Evolutionary conservation across 2,329 filamentous ascomycete species (phyloP).

Genomic region (Microdochium paspali): DNA sequence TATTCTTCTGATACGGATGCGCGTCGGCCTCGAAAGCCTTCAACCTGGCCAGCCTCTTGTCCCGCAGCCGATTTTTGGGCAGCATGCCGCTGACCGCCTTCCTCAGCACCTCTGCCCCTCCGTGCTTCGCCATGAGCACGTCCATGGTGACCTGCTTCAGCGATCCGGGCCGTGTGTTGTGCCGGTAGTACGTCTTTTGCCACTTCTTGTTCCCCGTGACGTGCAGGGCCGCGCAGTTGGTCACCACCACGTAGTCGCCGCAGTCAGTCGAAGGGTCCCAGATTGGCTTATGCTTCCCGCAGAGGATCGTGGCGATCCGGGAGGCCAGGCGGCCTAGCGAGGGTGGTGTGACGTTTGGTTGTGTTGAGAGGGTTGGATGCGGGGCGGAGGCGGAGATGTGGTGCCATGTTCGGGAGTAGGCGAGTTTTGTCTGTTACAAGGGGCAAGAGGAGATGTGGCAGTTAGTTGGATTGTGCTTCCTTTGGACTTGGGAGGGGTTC

Average conservation of each 20-base stretch:
- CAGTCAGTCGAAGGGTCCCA: slow-evolving; percentile 97
- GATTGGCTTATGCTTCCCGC: slow-evolving; percentile 99
- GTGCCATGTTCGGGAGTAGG: slow-evolving; percentile 96
- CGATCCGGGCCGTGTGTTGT: slow-evolving; percentile 82
- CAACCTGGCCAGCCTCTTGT: slow-evolving; percentile 76
- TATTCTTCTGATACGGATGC: slow-evolving; percentile 86
- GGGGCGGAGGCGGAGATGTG: slow-evolving; percentile 62
- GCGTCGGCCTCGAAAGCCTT: slow-evolving; percentile 93
- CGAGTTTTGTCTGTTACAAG: slow-evolving; percentile 68
- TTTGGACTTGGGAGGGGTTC: not conserved
- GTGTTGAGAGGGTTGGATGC: slow-evolving; percentile 51
- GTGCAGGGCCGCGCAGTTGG: slow-evolving; percentile 77
- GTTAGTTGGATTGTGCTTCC: slow-evolving; percentile 1
- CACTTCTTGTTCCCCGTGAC: slow-evolving; percentile 85
- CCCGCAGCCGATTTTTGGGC: slow-evolving; percentile 88
- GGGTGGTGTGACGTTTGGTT: slow-evolving; percentile 52
- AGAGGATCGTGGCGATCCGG: slow-evolving; percentile 76
- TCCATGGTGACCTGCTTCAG: slow-evolving; percentile 91
- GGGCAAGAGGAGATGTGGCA: slow-evolving; percentile 3
- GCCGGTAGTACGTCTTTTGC: slow-evolving; percentile 93
- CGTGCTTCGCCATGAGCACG: slow-evolving; percentile 85
- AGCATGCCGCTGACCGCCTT: slow-evolving; percentile 95
- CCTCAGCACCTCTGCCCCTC: slow-evolving; percentile 81
- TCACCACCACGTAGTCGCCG: slow-evolving; percentile 96
- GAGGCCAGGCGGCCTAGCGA: slow-evolving; percentile 86